Base-by-base conservation (phyloP, 768 basidiomycete species). In the Rhodotorula paludigena region DNA sequence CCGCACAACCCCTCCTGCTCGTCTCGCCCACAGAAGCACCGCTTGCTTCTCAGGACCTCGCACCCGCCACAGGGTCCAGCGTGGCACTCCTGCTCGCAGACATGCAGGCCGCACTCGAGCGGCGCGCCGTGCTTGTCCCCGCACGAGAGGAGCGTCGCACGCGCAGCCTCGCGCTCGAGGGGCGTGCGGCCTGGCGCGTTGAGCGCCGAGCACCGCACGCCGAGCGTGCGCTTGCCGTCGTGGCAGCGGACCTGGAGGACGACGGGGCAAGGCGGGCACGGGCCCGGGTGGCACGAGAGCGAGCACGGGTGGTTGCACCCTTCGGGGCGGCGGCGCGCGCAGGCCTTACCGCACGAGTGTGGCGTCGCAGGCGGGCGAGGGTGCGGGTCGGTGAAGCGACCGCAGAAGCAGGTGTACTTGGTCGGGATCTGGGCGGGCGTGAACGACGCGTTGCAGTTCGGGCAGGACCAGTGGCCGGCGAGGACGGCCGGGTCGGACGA, bases 211-310 rank as follows among this genome's bases (percentile, higher is more conserved):
- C 88, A 88, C 9, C 84, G 81, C 69, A 86, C 82, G 0, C 84
- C 81, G 54, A 88, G 80, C 3, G 80, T 77, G 41, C 84, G 82
- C 66, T 84, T 83, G 54, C 84, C 83, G 70, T 92, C 97, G 57
- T 89, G 86, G 76, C 96, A 99, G 3, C 82, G 80, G n/a, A 86
- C 60, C 49, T 84, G 83, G 0, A 88, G 85, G 10, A 88, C 89
- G 18, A 94, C 83, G 68, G 85, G 84, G 76, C 96, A 99, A 0
- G 92, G 92, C 0, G 93, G 93, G 79, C 96, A 99, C 0, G 94
- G 96, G 0, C 94, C 96, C 0, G 96, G 94, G 77, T 97, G 94
- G 75, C 94, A 98, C 5, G 25, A 7, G 39, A 73, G 48, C 63
- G 92, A 85, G 77, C 93, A 98, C 0, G 90, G 81, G 75, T 97